Base-by-base conservation (phyloP, 2,329 filamentous ascomycete genomes). In the Stemphylium lycopersici region DNA sequence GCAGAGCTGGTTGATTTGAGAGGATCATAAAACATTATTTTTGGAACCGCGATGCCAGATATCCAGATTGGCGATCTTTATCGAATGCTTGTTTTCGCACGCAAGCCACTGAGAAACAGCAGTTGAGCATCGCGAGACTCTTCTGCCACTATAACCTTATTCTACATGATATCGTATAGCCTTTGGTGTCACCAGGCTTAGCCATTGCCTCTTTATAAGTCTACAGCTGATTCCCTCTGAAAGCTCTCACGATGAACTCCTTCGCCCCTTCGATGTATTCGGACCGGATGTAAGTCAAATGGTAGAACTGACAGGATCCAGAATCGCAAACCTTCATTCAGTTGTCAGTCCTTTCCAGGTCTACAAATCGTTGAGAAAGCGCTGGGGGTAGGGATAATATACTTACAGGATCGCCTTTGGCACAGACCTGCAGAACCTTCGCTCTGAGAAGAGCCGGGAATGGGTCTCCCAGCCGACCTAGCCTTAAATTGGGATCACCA, bases 361-460 rank as follows among this genome's bases (percentile, higher is more conserved):
- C 41, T 8, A 12, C 10, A n/a, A 15, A 8, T 13, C 8, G 12
- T 22, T 24, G 22, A 6, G 22, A 24, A 24, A 31, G 11, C 18
- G 16, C 46, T 6, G 8, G 2, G n/a, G 3, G 33, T 8, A 6
- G 13, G 2, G 8, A 26, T 1, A 15, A n/a, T 15, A 33, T 8
- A 48, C 46, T 41, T 34, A 48, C 46, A 13, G 46, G 46, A 41
- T 48, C 46, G 13, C 37, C 37, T n/a, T 48, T 41, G 20, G 48
- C 48, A 37, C 48, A 51, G 20, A 45, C 40, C 33, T 51, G 24
- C 40, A 45, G 34, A 8, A 45, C 39, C 4, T 46, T 51, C n/a
- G 33, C 16, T 10, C 13, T 33, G 32, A 51, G 29, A 4, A 10
- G 22, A n/a, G 26, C 18, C 8, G 48, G 48, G 36, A 51, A 51